Evolutionary conservation across 108 stramenopile genomes (phyloP).

Genomic region (Discostella stelligeroides): DNA sequence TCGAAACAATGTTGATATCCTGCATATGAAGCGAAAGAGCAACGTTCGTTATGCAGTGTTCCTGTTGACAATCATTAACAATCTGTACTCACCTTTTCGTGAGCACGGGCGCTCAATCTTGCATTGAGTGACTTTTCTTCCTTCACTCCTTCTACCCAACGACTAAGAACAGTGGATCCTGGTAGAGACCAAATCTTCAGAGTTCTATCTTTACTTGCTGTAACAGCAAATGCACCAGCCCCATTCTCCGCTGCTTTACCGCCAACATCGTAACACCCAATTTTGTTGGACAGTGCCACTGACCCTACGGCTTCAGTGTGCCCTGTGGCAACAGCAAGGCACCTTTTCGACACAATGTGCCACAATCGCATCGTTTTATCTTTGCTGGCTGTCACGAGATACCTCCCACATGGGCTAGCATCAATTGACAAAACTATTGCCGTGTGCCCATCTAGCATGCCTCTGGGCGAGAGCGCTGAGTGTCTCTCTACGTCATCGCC

Average conservation of each 20-base stretch:
- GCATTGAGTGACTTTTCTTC: conserved; percentile 46
- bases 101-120: conserved; percentile 70
- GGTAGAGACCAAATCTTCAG: conserved; percentile 93
- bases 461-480: conserved; percentile 58
- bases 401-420: conserved; percentile 87
- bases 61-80: conserved; percentile 3
- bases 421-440: conserved; percentile 93
- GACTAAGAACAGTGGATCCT: conserved; percentile 59
- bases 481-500: conserved; percentile 36
- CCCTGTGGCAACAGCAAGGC: conserved; percentile 73
- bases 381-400: conserved; percentile 90
- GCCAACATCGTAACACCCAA: conserved; percentile 78
- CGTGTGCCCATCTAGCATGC: conserved; percentile 91
- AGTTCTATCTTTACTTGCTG: conserved; percentile 91
- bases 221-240: conserved; percentile 90
- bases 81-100: conserved; percentile 56
- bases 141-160: conserved; percentile 25
- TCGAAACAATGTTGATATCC: conserved; percentile 94
- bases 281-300: conserved; percentile 72
- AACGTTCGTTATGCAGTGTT: conserved; percentile 18
- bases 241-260: conserved; percentile 84
- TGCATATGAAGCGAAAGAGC: conserved; percentile 56
- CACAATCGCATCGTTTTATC: conserved; percentile 89
- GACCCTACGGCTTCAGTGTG: conserved; percentile 92
- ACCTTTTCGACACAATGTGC: conserved; percentile 53